Percentiles rank a stretch among this genome's conserved stretches.
phyloP scores from a whole-genome alignment of 2,329 filamentous ascomycete genomes.

The Sarocladiaceae sp. region DNA sequence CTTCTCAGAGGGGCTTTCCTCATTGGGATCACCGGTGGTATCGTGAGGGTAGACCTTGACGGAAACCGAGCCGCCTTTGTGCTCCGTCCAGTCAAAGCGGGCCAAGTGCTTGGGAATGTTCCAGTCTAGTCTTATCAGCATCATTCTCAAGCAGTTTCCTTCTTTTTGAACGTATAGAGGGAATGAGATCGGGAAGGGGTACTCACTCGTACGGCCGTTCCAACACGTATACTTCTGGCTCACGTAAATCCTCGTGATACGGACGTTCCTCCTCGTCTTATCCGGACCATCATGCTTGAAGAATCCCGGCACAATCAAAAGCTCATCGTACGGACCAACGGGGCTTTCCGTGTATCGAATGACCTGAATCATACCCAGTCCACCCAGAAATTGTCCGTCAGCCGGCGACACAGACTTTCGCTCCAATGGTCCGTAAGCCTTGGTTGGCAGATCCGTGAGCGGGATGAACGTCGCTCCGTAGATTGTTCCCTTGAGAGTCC shows the following conservation, averaged over 20 bases:
- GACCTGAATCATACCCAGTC: constrained; percentile 45
- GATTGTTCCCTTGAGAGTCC: constrained; percentile 16
- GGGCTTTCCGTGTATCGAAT: constrained; percentile 47
- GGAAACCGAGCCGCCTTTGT: constrained; percentile 29
- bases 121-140: constrained; percentile 36
- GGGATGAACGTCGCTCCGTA: constrained; percentile 14
- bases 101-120: constrained; percentile 54
- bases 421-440: constrained; percentile 11
- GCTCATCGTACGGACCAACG: constrained; percentile 50
- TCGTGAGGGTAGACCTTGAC: constrained; percentile 44
- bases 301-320: constrained; percentile 42
- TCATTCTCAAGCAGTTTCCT: not conserved
- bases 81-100: constrained; percentile 40
- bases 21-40: constrained; percentile 22
- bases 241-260: constrained; percentile 52
- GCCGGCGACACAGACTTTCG: constrained; percentile 15
- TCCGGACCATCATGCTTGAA: constrained; percentile 31
- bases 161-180: not conserved
- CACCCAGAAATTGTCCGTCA: constrained; percentile 36
- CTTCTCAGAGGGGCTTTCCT: constrained; percentile 25
- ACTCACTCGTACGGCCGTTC: constrained; percentile 46
- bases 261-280: constrained; percentile 28
- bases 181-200: not conserved
- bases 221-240: constrained; percentile 47
- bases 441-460: constrained; percentile 9